Evolutionary conservation across 2,329 filamentous ascomycete species (phyloP), one percentile per base, ranked within the genome.

Genomic region (Paraconiothyrium brasiliense): DNA sequence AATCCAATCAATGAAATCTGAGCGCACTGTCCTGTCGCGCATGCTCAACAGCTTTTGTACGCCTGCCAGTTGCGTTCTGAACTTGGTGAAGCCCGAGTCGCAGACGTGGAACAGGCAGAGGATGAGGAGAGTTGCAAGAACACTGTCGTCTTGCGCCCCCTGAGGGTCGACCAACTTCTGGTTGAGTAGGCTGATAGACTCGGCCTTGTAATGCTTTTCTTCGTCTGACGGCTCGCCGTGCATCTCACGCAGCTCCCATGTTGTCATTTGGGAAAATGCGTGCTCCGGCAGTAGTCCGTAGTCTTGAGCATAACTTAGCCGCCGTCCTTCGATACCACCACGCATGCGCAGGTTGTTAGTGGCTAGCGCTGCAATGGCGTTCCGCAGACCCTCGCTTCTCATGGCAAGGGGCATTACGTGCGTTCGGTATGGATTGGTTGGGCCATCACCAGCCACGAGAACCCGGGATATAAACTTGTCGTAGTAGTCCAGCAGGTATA

Each of bases 91-190:
- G 3, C 94, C 94, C 0, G 92, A 95, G 78, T 97, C 94, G 64
- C 93, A 95, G 81, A 97, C 93, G 68, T 96, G 92, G 77, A 97
- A 97, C 63, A 97, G 89, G 75, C 93, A 97, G 3, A 97, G 84
- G 9, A 97, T 86, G 43, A 97, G 85, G 39, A 97, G 88, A 4
- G 93, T 97, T 2, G 93, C 94, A 34, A 97, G 84, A 4, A 95
- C 92, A 0, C 92, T 94, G 76, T 97, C 94, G 69, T 95, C 90
- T 57, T 90, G 89, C 4, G 93, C 91, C 70, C 89, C 89, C 24
- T 84, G 82, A 0, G 90, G 86, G 76, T 97, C 90, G 58, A 92
- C 90, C 57, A 98, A 85, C 76, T 97, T 92, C 71, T 89, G 85
- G 74, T 98, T 97, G 60, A 97, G 84, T 20, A 94, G 86, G 62